These are phyloP conservation scores for Aspergillus steynii DNA, from an alignment of 495 filamentous ascomycete genomes.

Conservation along the genomic window DNA sequence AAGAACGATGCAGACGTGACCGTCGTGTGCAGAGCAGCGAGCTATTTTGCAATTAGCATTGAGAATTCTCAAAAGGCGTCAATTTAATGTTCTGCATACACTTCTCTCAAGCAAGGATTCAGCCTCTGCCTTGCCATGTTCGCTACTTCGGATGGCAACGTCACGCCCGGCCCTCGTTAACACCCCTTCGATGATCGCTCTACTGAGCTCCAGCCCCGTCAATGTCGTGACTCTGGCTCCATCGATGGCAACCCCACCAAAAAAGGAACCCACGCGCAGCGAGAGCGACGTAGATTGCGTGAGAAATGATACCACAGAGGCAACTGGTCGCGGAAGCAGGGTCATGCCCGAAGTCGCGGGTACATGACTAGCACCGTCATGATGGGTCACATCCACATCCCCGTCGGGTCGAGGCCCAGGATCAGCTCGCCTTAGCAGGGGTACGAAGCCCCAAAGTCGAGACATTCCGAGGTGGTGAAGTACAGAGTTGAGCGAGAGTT, in stretches of 20 bases:
- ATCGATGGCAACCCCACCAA: conserved; percentile 64
- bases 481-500: conserved; percentile 1
- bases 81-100: conserved; percentile 29
- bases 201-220: conserved; percentile 67
- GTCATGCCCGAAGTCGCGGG: conserved; percentile 51
- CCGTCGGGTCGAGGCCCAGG: neutral
- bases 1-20: conserved; percentile 66
- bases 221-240: conserved; percentile 68
- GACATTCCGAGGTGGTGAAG: conserved; percentile 34
- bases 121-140: conserved; percentile 58
- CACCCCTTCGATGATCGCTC: conserved; percentile 66
- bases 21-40: conserved; percentile 62
- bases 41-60: conserved; percentile 26
- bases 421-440: conserved; percentile 13
- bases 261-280: conserved; percentile 66
- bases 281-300: conserved; percentile 69
- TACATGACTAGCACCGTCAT: conserved; percentile 24
- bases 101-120: conserved; percentile 63
- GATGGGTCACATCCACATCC: conserved; percentile 12
- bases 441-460: conserved; percentile 17
- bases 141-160: conserved; percentile 54
- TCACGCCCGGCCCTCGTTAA: conserved; percentile 69
- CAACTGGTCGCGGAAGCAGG: conserved; percentile 65
- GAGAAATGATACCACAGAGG: conserved; percentile 67
- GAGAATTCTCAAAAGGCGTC: neutral